Conservation (phyloP, 768 basidiomycete genomes). For the Trametes punicea region DNA sequence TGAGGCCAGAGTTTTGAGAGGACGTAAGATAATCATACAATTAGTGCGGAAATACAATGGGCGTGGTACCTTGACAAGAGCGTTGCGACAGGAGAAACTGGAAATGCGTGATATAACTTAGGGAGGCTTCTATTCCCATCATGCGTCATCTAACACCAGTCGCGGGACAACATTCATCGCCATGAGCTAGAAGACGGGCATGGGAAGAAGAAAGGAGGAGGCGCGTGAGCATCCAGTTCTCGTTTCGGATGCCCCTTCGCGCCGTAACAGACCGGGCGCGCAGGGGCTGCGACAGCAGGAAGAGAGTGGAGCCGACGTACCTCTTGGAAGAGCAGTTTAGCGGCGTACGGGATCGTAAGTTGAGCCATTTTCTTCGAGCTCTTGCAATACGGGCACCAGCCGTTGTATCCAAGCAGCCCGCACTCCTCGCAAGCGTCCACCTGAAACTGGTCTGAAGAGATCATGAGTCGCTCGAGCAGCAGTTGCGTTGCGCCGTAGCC, state of each 20-base stretch:
- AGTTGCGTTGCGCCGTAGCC: constrained; percentile 98
- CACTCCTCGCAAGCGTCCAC: constrained; percentile 94
- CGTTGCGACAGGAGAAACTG: background rate
- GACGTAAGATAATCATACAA: constrained; percentile 8
- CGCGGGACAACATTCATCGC: constrained; percentile 27
- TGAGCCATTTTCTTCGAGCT: constrained; percentile 95
- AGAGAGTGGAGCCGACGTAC: constrained; percentile 38
- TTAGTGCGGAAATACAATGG: constrained; percentile 8
- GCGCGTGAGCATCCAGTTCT: constrained; percentile 1
- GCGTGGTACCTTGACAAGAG: constrained; percentile 14
- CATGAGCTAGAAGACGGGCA: constrained; percentile 20
- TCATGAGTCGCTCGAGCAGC: constrained; percentile 95
- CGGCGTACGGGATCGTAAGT: constrained; percentile 94
- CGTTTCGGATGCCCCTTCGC: background rate
- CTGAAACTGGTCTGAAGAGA: constrained; percentile 97
- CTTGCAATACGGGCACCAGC: constrained; percentile 98
- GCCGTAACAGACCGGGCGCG: background rate
- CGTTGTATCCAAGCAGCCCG: constrained; percentile 91
- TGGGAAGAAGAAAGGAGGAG: background rate
- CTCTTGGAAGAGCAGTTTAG: constrained; percentile 90
- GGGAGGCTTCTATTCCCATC: constrained; percentile 10
- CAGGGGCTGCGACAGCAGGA: background rate
- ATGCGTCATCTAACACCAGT: constrained; percentile 26
- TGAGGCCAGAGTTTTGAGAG: background rate
- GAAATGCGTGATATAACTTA: constrained; percentile 9